phyloP scores from a whole-genome alignment of 2,329 filamentous ascomycete genomes.

The Fusarium pseudocircinatum region DNA sequence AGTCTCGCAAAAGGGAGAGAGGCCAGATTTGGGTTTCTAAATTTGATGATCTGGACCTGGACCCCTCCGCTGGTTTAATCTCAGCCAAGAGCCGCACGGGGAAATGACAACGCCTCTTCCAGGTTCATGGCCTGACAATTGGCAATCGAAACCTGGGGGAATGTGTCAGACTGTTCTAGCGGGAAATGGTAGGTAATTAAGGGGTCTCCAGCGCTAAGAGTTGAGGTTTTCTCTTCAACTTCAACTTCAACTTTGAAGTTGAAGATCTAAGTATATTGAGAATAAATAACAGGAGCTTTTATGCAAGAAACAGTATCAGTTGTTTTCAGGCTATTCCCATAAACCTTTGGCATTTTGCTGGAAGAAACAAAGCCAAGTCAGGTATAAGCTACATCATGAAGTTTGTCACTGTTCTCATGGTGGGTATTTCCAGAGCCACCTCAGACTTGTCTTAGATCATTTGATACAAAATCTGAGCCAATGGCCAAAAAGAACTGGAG shows the following conservation, averaged over 20 bases:
- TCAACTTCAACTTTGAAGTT: neutral
- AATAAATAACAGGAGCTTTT: neutral
- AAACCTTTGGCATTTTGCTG: neutral
- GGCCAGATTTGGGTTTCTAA: constrained; percentile 39
- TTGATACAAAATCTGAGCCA: neutral
- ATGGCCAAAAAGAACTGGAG: neutral
- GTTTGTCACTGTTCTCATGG: constrained; percentile 20
- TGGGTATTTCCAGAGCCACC: neutral
- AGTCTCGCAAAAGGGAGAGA: constrained; percentile 1
- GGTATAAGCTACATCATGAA: constrained; percentile 16
- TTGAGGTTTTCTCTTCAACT: neutral
- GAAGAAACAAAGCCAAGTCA: neutral
- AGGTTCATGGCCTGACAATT: constrained; percentile 39
- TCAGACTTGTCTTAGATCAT: constrained; percentile 9
- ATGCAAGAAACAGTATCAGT: neutral
- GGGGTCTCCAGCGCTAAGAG: constrained; percentile 11
- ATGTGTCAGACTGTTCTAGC: constrained; percentile 36
- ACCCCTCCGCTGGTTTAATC: constrained; percentile 17
- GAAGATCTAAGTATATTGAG: neutral
- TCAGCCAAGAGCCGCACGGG: constrained; percentile 36
- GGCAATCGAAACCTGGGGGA: constrained; percentile 37
- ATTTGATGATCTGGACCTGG: constrained; percentile 29
- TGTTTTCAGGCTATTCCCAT: neutral
- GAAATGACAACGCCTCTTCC: constrained; percentile 24
- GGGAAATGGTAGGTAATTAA: constrained; percentile 10